Evolutionary conservation across 345 rosid genomes (phyloP), one percentile per base, ranked within the genome.

Genomic region (Odontarrhena argentea): DNA sequence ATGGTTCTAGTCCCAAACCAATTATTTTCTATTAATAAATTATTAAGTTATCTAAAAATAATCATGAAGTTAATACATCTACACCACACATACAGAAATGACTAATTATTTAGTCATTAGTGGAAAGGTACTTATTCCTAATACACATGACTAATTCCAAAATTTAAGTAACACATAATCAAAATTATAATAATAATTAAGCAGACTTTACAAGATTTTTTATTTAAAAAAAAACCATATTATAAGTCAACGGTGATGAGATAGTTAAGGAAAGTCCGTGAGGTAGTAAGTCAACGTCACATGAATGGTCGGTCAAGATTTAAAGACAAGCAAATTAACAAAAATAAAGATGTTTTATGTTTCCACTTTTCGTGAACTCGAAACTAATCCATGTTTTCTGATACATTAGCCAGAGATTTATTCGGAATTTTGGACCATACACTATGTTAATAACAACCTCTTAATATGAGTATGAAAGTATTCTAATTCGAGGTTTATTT

Each of bases 301-400:
- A 57, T 55, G 15, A 71, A 71, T 62, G 49, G 41, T 62, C 71
- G 41, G 65, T 50, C 34, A 49, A 48, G 47, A 48, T 57, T 64
- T 32, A 57, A 34, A 56, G 32, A 40, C 22, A 63, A 41, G 41
- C 28, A 70, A 70, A 61, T 61, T 43, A 46, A 61, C 13, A 63
- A 47, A 11, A 38, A 12, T 25, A n/a, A 32, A 55, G 44, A 4
- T 28, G 32, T 28, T 28, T 28, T 28, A 46, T 14, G 49, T 26
- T 14, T 36, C n/a, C 67, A 53, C 54, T 24, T 69, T 28, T 60
- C 54, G 52, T 60, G 46, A 60, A 60, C 11, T 3, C 34, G 28
- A 53, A 60, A 60, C 47, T 51, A 40, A 49, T 12, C 42, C 54
- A 40, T 13, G 61, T 37, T 36, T 43, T 54, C 53, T 32, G 40